Base-by-base conservation (phyloP, 2,329 filamentous ascomycete species). In the Akanthomyces lecanii region DNA sequence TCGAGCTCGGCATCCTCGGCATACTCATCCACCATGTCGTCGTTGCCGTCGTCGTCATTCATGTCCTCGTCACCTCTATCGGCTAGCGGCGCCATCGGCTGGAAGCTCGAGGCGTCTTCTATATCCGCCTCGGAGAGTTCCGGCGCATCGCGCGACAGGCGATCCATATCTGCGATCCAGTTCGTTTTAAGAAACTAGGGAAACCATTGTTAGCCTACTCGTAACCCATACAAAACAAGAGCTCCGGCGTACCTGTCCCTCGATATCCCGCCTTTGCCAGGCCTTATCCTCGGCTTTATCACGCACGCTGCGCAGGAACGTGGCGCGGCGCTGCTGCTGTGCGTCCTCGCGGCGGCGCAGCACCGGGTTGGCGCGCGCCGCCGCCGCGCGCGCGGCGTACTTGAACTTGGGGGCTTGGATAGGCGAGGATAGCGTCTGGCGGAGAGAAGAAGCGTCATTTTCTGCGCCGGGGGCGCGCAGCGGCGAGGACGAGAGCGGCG, bases 251-350 rank as follows among this genome's bases (percentile, higher is more conserved):
- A 77, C 77, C 67, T 78, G 74, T 68, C 88, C 85, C 68, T 89
- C 86, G 3, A 87, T 85, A 30, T 86, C 85, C 66, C 87, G 78
- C 58, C 81, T 78, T 68, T 83, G 79, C 81, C 86, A 89, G 25
- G 77, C 76, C 68, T 78, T 82, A 33, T 89, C 84, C 48, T 89
- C 85, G 3, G 81, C 77, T 47, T 83, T 81, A 68, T 85, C 82
- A 64, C 85, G 79, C 21, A 89, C 86, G 58, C 82, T 89, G 70
- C 86, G 85, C 64, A 94, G 76, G 69, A 94, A 94, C 62, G 89
- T 77, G 38, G 84, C 83, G 53, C 90, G 79, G 63, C 90, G 78
- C 61, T 82, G 79, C 71, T 91, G 87, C 62, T 86, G 84, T 0
- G 80, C 79, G 21, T 84, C 85, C 71, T 92, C 84, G 57, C 85